These are phyloP conservation scores for Botrytis aclada DNA, from an alignment of 2,329 filamentous ascomycete genomes.

Conservation along the genomic window DNA sequence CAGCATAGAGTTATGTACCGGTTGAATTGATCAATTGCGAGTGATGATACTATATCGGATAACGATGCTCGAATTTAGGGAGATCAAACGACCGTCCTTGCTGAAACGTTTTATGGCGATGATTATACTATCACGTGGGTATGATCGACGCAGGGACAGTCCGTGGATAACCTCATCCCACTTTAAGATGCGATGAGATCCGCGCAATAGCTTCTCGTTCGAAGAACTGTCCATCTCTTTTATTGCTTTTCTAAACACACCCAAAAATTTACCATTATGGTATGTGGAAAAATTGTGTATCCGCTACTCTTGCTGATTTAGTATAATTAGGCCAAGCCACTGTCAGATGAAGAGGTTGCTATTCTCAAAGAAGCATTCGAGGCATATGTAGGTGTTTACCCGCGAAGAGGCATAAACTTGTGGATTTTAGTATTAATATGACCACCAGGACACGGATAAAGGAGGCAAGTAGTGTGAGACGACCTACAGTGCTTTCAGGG, in stretches of 20 bases:
- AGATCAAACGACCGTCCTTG: not conserved
- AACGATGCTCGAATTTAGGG: not conserved
- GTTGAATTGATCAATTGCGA: not conserved
- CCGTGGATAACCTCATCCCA: not conserved
- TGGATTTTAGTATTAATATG: not conserved
- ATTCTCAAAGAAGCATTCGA: conserved; percentile 19
- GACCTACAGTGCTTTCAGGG: not conserved
- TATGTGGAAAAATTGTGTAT: not conserved
- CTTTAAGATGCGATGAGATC: not conserved
- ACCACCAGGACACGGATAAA: conserved; percentile 19
- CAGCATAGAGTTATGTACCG: not conserved
- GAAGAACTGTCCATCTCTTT: not conserved
- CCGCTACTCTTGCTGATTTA: not conserved
- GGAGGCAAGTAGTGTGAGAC: not conserved
- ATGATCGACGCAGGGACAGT: not conserved
- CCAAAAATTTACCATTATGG: not conserved
- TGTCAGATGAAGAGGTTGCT: conserved; percentile 15
- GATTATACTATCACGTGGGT: not conserved
- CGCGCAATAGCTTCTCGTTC: not conserved
- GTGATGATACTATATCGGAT: too few species aligned
- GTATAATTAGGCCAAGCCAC: conserved; percentile 14
- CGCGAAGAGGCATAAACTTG: too few species aligned
- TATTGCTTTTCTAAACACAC: not conserved
- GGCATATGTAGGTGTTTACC: conserved; percentile 14
- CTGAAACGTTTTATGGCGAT: not conserved